Percentiles rank a stretch among this genome's conserved stretches.
These are phyloP conservation scores for Glycine soja DNA, from an alignment of 306 rosid species.

Conservation along the genomic window DNA sequence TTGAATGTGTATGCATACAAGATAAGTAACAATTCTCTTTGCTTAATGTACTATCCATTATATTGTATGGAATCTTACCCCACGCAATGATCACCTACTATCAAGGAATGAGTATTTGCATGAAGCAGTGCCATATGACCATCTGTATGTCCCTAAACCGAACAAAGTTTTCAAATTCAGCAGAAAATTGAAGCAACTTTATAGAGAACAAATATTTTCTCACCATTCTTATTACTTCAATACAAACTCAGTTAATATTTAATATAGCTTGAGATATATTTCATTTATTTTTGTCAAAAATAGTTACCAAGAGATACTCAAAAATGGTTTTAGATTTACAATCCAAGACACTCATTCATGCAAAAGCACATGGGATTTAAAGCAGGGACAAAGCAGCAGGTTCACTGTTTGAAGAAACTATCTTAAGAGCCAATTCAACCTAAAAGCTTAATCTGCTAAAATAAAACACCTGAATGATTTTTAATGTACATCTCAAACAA, in stretches of 20 bases:
- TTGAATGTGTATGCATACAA: neutral
- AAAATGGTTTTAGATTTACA: slow-evolving; percentile 17
- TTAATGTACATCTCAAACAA: slow-evolving; percentile 9
- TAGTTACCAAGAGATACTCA: neutral
- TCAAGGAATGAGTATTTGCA: slow-evolving; percentile 66
- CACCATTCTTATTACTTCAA: slow-evolving; percentile 19
- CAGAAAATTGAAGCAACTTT: slow-evolving; percentile 36
- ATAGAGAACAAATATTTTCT: slow-evolving; percentile 17
- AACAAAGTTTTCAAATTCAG: slow-evolving; percentile 37
- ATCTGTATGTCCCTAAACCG: slow-evolving; percentile 90
- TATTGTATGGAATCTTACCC: slow-evolving; percentile 70
- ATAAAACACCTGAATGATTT: slow-evolving; percentile 14
- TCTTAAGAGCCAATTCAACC: slow-evolving; percentile 22
- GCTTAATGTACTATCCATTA: slow-evolving; percentile 4
- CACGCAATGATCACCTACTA: slow-evolving; percentile 93
- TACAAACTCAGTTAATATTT: slow-evolving; percentile 20
- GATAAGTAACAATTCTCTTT: slow-evolving; percentile 6
- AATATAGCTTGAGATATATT: neutral
- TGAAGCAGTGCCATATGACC: slow-evolving; percentile 92
- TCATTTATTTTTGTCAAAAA: slow-evolving; percentile 1
- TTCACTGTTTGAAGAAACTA: slow-evolving; percentile 26
- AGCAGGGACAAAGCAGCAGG: slow-evolving; percentile 30
- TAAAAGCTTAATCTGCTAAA: slow-evolving; percentile 22
- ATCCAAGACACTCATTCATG: slow-evolving; percentile 10
- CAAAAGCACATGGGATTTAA: slow-evolving; percentile 12